These are phyloP conservation scores for Sarcodon aspratus DNA, from an alignment of 768 basidiomycete genomes.

Conservation along the genomic window DNA sequence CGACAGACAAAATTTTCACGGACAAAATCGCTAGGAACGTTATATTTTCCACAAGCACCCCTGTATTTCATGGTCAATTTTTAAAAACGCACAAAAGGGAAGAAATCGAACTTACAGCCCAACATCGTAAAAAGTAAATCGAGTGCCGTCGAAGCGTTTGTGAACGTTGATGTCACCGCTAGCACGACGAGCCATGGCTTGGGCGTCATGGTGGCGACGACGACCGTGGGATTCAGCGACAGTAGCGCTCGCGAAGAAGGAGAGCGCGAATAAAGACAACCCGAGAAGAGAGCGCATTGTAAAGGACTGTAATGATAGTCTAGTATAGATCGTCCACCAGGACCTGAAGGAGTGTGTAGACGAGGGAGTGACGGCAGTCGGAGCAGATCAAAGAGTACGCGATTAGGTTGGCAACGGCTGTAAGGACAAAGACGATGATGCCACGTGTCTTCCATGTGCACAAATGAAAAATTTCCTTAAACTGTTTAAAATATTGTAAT, in stretches of 20 bases:
- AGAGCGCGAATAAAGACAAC: conserved; percentile 12
- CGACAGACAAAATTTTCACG: conserved; percentile 3
- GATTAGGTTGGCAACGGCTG: too few species aligned
- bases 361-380: too few species aligned
- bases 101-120: conserved; percentile 17
- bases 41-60: conserved; percentile 22
- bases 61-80: conserved; percentile 6
- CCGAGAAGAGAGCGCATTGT: conserved; percentile 14
- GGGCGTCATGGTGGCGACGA: conserved; percentile 15
- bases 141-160: conserved; percentile 13
- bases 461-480: too few species aligned
- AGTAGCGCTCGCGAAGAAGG: conserved; percentile 12
- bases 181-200: conserved; percentile 12
- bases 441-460: too few species aligned
- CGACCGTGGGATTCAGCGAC: conserved; percentile 6
- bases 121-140: conserved; percentile 24
- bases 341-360: too few species aligned
- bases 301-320: not conserved
- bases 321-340: not conserved
- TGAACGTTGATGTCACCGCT: conserved; percentile 7
- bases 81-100: not conserved
- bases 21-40: conserved; percentile 21
- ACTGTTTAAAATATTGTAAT: too few species aligned
- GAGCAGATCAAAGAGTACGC: too few species aligned
- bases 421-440: too few species aligned